Evolutionary conservation across 129 eudicot species (phyloP).

Genomic region (Helichrysum umbraculigerum): DNA sequence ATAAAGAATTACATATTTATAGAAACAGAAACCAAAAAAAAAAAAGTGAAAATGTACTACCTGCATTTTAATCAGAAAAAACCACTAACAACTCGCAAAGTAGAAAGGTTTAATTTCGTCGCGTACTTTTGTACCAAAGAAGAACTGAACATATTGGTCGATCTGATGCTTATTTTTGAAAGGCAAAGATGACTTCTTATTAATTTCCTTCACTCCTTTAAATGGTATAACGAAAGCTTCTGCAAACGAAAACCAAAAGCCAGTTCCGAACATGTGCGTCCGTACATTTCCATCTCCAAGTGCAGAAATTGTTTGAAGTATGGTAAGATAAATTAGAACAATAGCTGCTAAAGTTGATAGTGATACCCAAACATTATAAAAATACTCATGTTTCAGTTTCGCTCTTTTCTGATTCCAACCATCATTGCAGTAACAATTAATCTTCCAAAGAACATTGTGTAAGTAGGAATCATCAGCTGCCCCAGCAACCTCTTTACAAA

Average conservation of each 20-base stretch:
- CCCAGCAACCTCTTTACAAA: constrained; percentile 43
- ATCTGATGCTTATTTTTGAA: background rate
- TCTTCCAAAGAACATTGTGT: constrained; percentile 31
- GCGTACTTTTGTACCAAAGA: background rate
- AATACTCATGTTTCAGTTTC: constrained; percentile 35
- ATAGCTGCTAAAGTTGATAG: constrained; percentile 36
- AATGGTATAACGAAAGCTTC: constrained; percentile 22
- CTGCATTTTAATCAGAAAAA: background rate
- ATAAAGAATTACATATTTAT: too few relatives aligned
- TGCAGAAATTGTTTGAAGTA: constrained; percentile 33
- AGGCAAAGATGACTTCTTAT: background rate
- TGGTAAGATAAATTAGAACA: constrained; percentile 28
- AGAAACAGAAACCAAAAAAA: too few relatives aligned
- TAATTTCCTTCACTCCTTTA: background rate
- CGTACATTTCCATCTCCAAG: constrained; percentile 5
- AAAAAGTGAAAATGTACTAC: too few relatives aligned
- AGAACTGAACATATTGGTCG: background rate
- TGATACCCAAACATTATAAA: constrained; percentile 40
- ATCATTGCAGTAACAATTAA: constrained; percentile 32
- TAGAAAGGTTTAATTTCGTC: constrained; percentile 8
- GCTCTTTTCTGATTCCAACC: constrained; percentile 30
- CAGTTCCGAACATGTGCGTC: background rate
- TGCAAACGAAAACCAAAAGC: constrained; percentile 22
- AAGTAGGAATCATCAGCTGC: constrained; percentile 41
- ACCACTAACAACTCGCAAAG: constrained; percentile 14